Evolutionary conservation across 2,329 filamentous ascomycete genomes (phyloP).

Genomic region (Claviceps spartinae): DNA sequence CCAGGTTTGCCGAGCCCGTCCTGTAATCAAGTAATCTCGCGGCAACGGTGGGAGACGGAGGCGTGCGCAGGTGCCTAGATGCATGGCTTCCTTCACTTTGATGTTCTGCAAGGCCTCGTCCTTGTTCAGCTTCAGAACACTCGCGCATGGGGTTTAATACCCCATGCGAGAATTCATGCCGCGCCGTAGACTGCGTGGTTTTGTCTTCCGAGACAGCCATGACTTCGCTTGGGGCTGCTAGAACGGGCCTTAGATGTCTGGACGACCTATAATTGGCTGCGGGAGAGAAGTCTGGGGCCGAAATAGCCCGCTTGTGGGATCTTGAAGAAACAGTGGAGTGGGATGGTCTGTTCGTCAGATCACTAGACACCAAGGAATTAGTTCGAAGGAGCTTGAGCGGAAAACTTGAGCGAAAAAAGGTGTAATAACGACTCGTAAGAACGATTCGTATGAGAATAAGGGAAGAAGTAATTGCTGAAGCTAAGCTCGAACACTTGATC

Average conservation of each 20-base stretch:
- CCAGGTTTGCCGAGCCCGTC: neutral
- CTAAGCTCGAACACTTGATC: neutral
- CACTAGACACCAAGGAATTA: slow-evolving; percentile 1
- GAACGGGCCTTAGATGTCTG: slow-evolving; percentile 8
- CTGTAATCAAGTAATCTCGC: neutral
- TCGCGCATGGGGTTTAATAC: neutral
- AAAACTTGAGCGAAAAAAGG: neutral
- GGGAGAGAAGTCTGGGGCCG: slow-evolving; percentile 31
- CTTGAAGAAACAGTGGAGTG: slow-evolving; percentile 13
- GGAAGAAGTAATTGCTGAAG: neutral
- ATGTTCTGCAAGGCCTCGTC: neutral
- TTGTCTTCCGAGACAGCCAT: slow-evolving; percentile 6
- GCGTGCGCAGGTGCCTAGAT: neutral
- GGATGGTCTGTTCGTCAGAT: slow-evolving; percentile 10
- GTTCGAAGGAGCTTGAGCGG: neutral
- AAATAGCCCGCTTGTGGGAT: slow-evolving; percentile 35
- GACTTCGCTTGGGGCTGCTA: slow-evolving; percentile 7
- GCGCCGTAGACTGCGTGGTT: neutral
- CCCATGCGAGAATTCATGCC: neutral
- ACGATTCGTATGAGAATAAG: neutral
- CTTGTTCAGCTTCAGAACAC: neutral
- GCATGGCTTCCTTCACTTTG: neutral
- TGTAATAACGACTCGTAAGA: neutral
- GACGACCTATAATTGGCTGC: slow-evolving; percentile 3
- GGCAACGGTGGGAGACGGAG: neutral